Percentiles rank a stretch among this genome's conserved stretches.
Evolutionary conservation across 352 stramenopile species (phyloP).

Genomic region (Bremia lactucae): DNA sequence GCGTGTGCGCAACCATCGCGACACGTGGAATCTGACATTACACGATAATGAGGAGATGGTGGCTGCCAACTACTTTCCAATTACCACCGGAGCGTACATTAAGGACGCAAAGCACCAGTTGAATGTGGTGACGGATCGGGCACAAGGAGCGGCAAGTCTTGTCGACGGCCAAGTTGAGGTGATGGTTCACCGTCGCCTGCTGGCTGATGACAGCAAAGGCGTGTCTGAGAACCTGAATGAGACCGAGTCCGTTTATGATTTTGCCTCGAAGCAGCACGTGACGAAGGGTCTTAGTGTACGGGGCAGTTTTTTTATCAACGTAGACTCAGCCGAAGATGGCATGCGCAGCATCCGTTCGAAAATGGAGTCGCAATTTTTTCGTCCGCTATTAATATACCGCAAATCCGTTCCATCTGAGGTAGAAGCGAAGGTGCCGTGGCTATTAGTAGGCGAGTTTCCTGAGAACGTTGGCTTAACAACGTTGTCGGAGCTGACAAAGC

Average conservation of each 20-base stretch:
- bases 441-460: constrained; percentile 69
- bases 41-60: constrained; percentile 89
- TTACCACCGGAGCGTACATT: constrained; percentile 92
- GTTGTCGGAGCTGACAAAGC: constrained; percentile 62
- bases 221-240: constrained; percentile 90
- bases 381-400: constrained; percentile 43
- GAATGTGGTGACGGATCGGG: constrained; percentile 86
- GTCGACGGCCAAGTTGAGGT: constrained; percentile 89
- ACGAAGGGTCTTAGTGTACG: constrained; percentile 59
- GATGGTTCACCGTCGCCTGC: constrained; percentile 94
- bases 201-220: constrained; percentile 89
- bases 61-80: constrained; percentile 95
- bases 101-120: constrained; percentile 81
- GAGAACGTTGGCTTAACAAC: constrained; percentile 90
- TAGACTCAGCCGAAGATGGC: constrained; percentile 41
- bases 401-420: constrained; percentile 15
- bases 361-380: constrained; percentile 65
- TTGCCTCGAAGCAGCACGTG: constrained; percentile 38
- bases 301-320: constrained; percentile 58
- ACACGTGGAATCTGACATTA: constrained; percentile 81
- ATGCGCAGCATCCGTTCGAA: constrained; percentile 45
- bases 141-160: constrained; percentile 88
- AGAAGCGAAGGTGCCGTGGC: constrained; percentile 54
- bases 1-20: constrained; percentile 79
- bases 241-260: constrained; percentile 77